Percentiles rank a stretch among this genome's conserved stretches.
phyloP scores from a whole-genome alignment of 805 yeast species.

The Komagataella pastoris region DNA sequence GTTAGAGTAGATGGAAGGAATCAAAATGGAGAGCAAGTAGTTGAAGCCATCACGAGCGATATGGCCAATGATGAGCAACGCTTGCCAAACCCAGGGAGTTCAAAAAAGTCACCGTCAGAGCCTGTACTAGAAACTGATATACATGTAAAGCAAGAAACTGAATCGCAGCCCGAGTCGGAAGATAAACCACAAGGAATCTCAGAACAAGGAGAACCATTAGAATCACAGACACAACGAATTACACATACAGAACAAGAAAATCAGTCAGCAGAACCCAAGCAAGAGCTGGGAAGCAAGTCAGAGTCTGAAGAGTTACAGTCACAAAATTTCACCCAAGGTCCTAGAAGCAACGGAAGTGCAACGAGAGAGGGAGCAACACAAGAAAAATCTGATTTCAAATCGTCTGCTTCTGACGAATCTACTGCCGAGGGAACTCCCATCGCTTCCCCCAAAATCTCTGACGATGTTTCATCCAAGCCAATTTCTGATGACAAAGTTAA shows the following conservation, averaged over 20 bases:
- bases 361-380: neutral
- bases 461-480: neutral
- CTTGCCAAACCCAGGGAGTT: neutral
- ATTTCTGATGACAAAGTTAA: neutral
- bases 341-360: neutral
- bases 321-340: neutral
- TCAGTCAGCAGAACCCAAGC: constrained; percentile 1
- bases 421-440: neutral
- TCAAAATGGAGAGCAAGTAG: neutral
- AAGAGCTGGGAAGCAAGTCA: neutral
- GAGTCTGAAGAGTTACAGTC: neutral
- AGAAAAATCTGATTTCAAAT: neutral
- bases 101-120: neutral
- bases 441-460: neutral
- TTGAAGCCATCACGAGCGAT: neutral
- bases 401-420: neutral
- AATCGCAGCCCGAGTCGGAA: neutral
- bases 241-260: neutral
- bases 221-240: neutral
- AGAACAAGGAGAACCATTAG: neutral
- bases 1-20: neutral
- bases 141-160: neutral
- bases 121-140: neutral
- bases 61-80: neutral
- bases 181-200: neutral